Evolutionary conservation across 257 asterid species (phyloP).

Genomic region (Plectranthus barbatus): DNA sequence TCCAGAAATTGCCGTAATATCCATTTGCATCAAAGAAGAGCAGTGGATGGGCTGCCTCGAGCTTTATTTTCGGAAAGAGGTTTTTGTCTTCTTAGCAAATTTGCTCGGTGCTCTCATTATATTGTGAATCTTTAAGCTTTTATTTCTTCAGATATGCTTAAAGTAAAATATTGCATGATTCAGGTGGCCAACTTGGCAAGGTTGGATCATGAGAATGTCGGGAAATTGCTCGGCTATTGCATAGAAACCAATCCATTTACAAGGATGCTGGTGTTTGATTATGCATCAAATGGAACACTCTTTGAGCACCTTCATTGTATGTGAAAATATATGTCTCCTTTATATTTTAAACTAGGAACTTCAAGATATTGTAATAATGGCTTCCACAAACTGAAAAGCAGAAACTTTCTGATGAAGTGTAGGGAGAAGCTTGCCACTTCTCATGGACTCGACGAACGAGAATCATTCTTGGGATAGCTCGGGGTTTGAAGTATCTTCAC

Average conservation of each 20-base stretch:
- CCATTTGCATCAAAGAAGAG: constrained; percentile 70
- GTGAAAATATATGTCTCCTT: constrained; percentile 2
- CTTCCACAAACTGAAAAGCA: background rate
- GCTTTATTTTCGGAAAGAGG: constrained; percentile 89
- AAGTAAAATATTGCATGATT: constrained; percentile 7
- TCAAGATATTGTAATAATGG: background rate
- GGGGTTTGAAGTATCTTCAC: constrained; percentile 75
- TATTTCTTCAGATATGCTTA: background rate
- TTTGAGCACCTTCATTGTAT: constrained; percentile 85
- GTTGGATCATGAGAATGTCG: constrained; percentile 72
- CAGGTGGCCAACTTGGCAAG: constrained; percentile 82
- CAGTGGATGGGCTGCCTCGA: constrained; percentile 72
- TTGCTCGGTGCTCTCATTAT: background rate
- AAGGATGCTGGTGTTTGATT: constrained; percentile 86
- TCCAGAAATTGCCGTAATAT: constrained; percentile 72
- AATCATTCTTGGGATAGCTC: constrained; percentile 66
- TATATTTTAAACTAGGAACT: background rate
- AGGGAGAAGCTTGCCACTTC: constrained; percentile 80
- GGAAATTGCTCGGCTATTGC: constrained; percentile 72
- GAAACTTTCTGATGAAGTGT: constrained; percentile 16
- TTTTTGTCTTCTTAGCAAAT: background rate
- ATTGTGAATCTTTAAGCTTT: background rate
- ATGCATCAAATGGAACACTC: constrained; percentile 88
- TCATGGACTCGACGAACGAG: constrained; percentile 84
- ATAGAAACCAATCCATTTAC: constrained; percentile 65